A percentile compares a stretch with the other conserved stretches of the same genome.
Evolutionary conservation across 345 rosid species (phyloP).

Genomic region (Populus davidiana): DNA sequence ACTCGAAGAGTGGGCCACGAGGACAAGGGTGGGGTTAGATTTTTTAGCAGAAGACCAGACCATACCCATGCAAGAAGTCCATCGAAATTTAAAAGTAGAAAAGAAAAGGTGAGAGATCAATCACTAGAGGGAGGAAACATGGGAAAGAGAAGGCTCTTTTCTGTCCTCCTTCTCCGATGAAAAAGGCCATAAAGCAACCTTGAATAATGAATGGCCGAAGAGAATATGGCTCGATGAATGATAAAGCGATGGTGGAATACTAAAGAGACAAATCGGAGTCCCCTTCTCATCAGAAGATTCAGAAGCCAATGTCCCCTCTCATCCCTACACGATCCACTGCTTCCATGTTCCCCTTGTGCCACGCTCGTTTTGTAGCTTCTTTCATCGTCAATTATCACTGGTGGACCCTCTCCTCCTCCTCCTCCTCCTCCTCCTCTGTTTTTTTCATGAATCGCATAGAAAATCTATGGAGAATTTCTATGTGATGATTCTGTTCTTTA

Average conservation of each 20-base stretch:
- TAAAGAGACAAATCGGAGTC: conserved; percentile 32
- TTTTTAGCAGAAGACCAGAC: background rate
- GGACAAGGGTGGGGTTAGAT: background rate
- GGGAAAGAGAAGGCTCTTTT: background rate
- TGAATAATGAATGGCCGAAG: background rate
- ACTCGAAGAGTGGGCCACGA: background rate
- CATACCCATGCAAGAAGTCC: background rate
- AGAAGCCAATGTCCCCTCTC: conserved; percentile 53
- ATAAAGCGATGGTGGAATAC: background rate
- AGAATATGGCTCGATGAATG: background rate
- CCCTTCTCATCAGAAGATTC: conserved; percentile 24
- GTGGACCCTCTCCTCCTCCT: conserved; percentile 11
- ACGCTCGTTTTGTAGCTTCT: conserved; percentile 26
- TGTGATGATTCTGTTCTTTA: background rate
- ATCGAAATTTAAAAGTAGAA: no score
- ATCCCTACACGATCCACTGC: conserved; percentile 58
- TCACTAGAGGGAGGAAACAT: background rate
- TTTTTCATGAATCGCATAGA: background rate
- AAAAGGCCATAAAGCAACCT: background rate
- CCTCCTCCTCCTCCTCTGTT: no score
- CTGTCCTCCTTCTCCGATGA: background rate
- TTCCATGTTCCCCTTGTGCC: conserved; percentile 40
- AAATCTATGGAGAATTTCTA: background rate
- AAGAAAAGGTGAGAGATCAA: background rate
- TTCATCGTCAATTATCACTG: conserved; percentile 27